These are phyloP conservation scores for Neurospora tetraspora DNA, from an alignment of 495 filamentous ascomycete genomes.

Conservation along the genomic window DNA sequence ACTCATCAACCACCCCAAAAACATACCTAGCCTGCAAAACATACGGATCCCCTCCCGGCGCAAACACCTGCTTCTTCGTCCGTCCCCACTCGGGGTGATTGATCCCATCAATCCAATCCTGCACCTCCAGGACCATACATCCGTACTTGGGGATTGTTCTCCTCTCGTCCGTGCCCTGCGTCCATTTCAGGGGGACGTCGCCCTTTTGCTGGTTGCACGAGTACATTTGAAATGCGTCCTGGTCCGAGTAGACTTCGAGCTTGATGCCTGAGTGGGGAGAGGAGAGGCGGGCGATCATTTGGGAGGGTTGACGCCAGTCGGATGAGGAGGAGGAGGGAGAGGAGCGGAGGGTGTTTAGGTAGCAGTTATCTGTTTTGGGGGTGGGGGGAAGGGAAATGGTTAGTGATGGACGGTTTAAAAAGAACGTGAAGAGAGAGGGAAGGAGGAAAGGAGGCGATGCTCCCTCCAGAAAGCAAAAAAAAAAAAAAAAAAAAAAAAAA, in stretches of 20 bases:
- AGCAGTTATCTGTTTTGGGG: slow-evolving; percentile 42
- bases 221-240: slow-evolving; percentile 72
- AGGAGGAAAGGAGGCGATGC: too few species aligned
- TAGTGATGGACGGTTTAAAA: not conserved
- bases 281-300: slow-evolving; percentile 50
- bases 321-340: slow-evolving; percentile 5
- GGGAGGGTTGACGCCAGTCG: slow-evolving; percentile 42
- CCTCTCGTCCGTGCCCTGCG: slow-evolving; percentile 46
- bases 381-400: not conserved
- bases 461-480: not conserved
- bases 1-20: not conserved
- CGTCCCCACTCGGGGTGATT: slow-evolving; percentile 73
- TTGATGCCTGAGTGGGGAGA: slow-evolving; percentile 61
- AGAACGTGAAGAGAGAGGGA: not conserved
- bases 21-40: slow-evolving; percentile 54
- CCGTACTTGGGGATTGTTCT: slow-evolving; percentile 54
- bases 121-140: slow-evolving; percentile 59
- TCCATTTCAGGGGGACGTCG: slow-evolving; percentile 49
- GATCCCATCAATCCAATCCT: slow-evolving; percentile 74
- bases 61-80: slow-evolving; percentile 48
- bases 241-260: slow-evolving; percentile 63
- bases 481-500: not conserved
- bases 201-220: slow-evolving; percentile 64
- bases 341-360: slow-evolving; percentile 30
- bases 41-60: slow-evolving; percentile 51